A percentile compares a stretch with the other conserved stretches of the same genome.
Conservation (phyloP, 352 stramenopile species). For the Phytophthora europaea region DNA sequence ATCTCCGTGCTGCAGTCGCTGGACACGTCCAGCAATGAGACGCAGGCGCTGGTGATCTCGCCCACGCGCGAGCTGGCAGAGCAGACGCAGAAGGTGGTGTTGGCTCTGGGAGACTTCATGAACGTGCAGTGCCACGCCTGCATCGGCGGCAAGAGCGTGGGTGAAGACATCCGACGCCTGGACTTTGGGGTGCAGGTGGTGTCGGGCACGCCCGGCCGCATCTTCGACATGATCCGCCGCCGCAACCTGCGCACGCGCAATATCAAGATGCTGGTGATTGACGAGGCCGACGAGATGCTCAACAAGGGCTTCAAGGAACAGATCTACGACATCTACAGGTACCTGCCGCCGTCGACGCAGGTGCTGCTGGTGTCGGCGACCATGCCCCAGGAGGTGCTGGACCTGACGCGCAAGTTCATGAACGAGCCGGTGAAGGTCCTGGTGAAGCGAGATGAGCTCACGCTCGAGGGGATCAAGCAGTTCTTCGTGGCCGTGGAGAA, state of each 20-base stretch:
- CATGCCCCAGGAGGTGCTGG: constrained; percentile 94
- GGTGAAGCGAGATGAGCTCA: constrained; percentile 98
- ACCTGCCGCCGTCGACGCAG: constrained; percentile 93
- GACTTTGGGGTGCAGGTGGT: constrained; percentile 96
- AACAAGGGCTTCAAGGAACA: constrained; percentile 98
- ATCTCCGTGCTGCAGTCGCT: constrained; percentile 96
- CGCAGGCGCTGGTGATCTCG: constrained; percentile 96
- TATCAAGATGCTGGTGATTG: constrained; percentile 97
- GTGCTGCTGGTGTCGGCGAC: constrained; percentile 97
- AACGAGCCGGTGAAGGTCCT: constrained; percentile 97
- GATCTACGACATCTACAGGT: constrained; percentile 99
- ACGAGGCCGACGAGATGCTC: constrained; percentile 99
- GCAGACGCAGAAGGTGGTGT: constrained; percentile 97
- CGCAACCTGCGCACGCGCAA: constrained; percentile 92
- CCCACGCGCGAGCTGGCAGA: constrained; percentile 97
- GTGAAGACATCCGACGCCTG: constrained; percentile 95
- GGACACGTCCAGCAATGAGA: constrained; percentile 93
- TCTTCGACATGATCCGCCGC: constrained; percentile 98
- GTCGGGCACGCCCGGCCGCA: constrained; percentile 96
- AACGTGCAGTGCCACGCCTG: constrained; percentile 97
- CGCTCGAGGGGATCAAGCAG: constrained; percentile 98
- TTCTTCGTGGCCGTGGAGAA: constrained; percentile 99
- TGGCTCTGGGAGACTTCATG: constrained; percentile 98
- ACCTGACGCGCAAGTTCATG: constrained; percentile 99
- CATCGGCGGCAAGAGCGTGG: constrained; percentile 96